Evolutionary conservation across 768 basidiomycete species (phyloP).

Genomic region (Aureoboletus auriporus): DNA sequence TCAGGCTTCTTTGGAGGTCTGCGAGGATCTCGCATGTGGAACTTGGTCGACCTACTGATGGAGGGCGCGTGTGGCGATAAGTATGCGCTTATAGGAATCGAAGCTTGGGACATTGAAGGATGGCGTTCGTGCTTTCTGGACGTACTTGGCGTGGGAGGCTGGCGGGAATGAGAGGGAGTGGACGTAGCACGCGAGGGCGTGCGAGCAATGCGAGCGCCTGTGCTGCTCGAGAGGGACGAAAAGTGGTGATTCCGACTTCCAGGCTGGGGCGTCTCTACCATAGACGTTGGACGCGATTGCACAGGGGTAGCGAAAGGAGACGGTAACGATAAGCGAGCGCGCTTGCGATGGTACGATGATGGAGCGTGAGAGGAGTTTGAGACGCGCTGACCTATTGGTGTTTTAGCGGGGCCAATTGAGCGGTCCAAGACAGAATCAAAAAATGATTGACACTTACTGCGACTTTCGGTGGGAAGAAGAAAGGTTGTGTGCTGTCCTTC

Average conservation of each 20-base stretch:
- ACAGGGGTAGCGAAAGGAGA: conserved; percentile 32
- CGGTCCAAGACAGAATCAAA: conserved; percentile 17
- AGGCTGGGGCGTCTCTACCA: conserved; percentile 25
- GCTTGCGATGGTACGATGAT: conserved; percentile 70
- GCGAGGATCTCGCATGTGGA: conserved; percentile 79
- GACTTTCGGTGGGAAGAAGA: conserved; percentile 49
- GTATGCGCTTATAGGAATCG: conserved; percentile 77
- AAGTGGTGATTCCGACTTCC: conserved; percentile 14
- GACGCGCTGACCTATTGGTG: conserved; percentile 45
- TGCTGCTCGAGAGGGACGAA: conserved; percentile 35
- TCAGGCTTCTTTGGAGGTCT: conserved; percentile 53
- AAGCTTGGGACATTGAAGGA: conserved; percentile 61
- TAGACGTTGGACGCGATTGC: conserved; percentile 29
- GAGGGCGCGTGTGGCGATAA: conserved; percentile 79
- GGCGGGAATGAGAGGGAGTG: conserved; percentile 33
- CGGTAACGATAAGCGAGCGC: conserved; percentile 51
- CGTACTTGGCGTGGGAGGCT: conserved; percentile 21
- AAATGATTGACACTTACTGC: conserved; percentile 43
- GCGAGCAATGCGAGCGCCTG: conserved; percentile 25
- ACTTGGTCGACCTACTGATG: conserved; percentile 51
- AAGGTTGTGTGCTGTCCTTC: conserved; percentile 55
- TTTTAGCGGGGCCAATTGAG: conserved; percentile 22
- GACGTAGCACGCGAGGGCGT: conserved; percentile 37
- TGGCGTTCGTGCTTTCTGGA: conserved; percentile 33
- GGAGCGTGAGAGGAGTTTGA: conserved; percentile 59